These are phyloP conservation scores for Citrullus mucosospermus DNA, from an alignment of 306 rosid genomes.

Conservation along the genomic window DNA sequence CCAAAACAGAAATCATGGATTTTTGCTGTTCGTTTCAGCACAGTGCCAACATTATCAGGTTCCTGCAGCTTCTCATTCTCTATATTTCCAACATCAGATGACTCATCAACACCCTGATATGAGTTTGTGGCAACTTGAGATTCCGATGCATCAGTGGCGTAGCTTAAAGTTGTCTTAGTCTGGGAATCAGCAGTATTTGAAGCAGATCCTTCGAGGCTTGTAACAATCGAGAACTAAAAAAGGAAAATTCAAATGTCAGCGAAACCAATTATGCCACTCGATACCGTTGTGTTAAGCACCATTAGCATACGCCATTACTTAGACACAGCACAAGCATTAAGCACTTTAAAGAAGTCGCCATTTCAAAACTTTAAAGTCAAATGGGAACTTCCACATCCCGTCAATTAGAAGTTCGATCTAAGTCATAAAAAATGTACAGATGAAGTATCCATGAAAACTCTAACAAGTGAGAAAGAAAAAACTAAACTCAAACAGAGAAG, in stretches of 20 bases:
- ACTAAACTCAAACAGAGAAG: neutral
- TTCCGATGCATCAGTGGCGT: slow-evolving; percentile 26
- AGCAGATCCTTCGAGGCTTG: slow-evolving; percentile 44
- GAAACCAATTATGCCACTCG: neutral
- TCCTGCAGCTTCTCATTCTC: slow-evolving; percentile 17
- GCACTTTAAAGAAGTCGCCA: neutral
- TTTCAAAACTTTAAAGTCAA: neutral
- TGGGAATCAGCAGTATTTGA: slow-evolving; percentile 30
- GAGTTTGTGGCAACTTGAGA: slow-evolving; percentile 19
- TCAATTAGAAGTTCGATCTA: neutral
- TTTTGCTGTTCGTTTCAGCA: slow-evolving; percentile 44
- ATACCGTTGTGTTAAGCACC: neutral
- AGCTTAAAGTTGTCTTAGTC: slow-evolving; percentile 25
- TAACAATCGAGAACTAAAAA: slow-evolving; percentile 35
- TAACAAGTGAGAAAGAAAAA: neutral
- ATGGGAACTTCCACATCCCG: neutral
- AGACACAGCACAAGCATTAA: neutral
- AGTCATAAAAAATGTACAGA: neutral
- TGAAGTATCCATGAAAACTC: neutral
- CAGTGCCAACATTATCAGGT: slow-evolving; percentile 16
- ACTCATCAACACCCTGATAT: slow-evolving; percentile 19
- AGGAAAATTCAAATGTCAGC: slow-evolving; percentile 5
- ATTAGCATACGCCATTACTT: neutral
- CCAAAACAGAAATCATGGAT: slow-evolving; percentile 97
- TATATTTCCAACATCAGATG: slow-evolving; percentile 19